These are phyloP conservation scores for Mycena chlorophos DNA, from an alignment of 768 basidiomycete genomes.

Conservation along the genomic window DNA sequence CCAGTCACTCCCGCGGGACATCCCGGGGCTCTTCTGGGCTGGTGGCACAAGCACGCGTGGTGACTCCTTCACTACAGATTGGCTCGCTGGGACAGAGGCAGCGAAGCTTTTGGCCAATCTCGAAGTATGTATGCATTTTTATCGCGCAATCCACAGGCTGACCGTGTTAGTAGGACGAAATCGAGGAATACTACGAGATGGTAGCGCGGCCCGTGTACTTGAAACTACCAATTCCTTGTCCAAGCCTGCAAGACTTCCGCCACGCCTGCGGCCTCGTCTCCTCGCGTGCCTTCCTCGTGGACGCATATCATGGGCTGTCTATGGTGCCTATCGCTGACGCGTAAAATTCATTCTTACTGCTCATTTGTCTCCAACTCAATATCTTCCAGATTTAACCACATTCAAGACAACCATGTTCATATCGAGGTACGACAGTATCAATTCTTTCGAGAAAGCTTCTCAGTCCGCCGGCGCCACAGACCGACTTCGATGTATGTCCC, in stretches of 20 bases:
- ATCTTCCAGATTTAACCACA: slow-evolving; percentile 69
- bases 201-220: slow-evolving; percentile 26
- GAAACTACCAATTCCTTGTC: slow-evolving; percentile 11
- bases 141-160: not conserved
- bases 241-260: slow-evolving; percentile 45
- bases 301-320: slow-evolving; percentile 75
- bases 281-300: slow-evolving; percentile 81
- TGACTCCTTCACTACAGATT: slow-evolving; percentile 33
- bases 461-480: slow-evolving; percentile 39
- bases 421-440: slow-evolving; percentile 53
- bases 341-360: slow-evolving; percentile 40
- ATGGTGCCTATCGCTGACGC: slow-evolving; percentile 87
- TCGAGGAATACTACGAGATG: slow-evolving; percentile 38
- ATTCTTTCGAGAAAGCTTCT: not conserved
- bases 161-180: slow-evolving; percentile 29
- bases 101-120: slow-evolving; percentile 27
- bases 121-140: not conserved
- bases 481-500: slow-evolving; percentile 71
- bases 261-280: slow-evolving; percentile 67
- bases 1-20: slow-evolving; percentile 55
- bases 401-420: slow-evolving; percentile 67
- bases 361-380: not conserved
- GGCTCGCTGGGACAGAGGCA: slow-evolving; percentile 48
- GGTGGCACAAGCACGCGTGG: slow-evolving; percentile 23
- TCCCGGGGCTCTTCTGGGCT: slow-evolving; percentile 63